These are phyloP conservation scores for Xylaria curta DNA, from an alignment of 495 filamentous ascomycete genomes.

Conservation along the genomic window DNA sequence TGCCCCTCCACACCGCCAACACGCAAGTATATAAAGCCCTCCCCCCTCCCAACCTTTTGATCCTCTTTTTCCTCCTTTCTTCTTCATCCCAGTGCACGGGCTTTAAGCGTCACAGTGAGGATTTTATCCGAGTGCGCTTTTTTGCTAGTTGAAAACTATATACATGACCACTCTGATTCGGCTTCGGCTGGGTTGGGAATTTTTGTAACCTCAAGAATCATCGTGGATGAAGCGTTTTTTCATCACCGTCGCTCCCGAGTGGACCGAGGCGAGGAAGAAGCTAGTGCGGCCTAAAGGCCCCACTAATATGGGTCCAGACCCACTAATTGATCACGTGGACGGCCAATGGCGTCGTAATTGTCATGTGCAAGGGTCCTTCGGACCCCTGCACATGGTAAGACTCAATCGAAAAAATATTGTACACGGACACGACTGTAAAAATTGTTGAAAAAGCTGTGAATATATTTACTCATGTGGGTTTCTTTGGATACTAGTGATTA, in stretches of 20 bases:
- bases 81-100: conserved; percentile 58
- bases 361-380: no score
- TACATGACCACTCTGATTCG: conserved; percentile 48
- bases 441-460: no score
- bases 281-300: no score
- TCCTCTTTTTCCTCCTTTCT: conserved; percentile 33
- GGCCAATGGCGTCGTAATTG: no score
- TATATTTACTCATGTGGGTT: no score
- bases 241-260: conserved; percentile 35
- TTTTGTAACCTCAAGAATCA: conserved; percentile 43
- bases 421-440: no score
- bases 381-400: no score
- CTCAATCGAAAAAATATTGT: no score
- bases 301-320: no score
- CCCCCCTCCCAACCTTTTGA: conserved; percentile 28
- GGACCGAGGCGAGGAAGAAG: conserved; percentile 41
- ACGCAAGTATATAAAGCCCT: conserved; percentile 31
- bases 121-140: conserved; percentile 62
- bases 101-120: conserved; percentile 61
- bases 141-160: conserved; percentile 67
- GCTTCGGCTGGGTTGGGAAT: conserved; percentile 51
- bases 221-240: conserved; percentile 30
- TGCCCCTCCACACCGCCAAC: conserved; percentile 31
- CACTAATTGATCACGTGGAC: no score
- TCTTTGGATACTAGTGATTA: no score